Evolutionary conservation across 768 basidiomycete genomes (phyloP), one percentile per base, ranked within the genome.

Genomic region (Harrya chromipes): DNA sequence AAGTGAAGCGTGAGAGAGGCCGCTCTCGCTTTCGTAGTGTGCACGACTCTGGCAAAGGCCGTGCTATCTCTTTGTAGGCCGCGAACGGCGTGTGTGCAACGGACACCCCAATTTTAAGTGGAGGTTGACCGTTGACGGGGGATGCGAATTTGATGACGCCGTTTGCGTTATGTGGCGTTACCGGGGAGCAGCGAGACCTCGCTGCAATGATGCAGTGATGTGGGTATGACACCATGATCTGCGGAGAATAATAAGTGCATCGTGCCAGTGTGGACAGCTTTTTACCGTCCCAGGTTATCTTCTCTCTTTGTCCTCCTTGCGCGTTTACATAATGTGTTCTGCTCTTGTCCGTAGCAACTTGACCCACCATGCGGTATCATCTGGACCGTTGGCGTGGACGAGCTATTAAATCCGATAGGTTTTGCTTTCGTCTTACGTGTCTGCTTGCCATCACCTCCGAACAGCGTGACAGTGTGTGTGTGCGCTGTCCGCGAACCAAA

Each of bases 21-120:
- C 84, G 85, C 53, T 76, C 82, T 46, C 72, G 76, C 52, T 72
- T 83, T 65, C 82, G 85, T 64, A 78, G 77, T 66, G 74, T 74
- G 67, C 81, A 74, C 66, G 81, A 79, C 51, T 68, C 78, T 67
- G 82, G 84, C 61, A 81, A 77, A 71, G 86, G 88, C 51, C 84
- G 90, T 56, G 87, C 90, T 51, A 88, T 91, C 62, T 92, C 90
- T 55, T 80, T 90, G 81, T 90, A 79, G 78, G 62, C 65, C 57
- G 57, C 54, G 41, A 47, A 52, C 51, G 54, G 63, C 67, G 50
- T 67, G 50, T 65, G 67, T 65, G 53, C 35, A 21, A 29, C 13
- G 58, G 44, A 59, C 33, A 33, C 59, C 69, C 66, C 54, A 55
- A 52, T 41, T 57, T 40, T 37, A 46, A 46, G 50, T 56, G 53